Conservation (phyloP, 1,284 basidiomycete genomes). For the Trichosporon sp. region DNA sequence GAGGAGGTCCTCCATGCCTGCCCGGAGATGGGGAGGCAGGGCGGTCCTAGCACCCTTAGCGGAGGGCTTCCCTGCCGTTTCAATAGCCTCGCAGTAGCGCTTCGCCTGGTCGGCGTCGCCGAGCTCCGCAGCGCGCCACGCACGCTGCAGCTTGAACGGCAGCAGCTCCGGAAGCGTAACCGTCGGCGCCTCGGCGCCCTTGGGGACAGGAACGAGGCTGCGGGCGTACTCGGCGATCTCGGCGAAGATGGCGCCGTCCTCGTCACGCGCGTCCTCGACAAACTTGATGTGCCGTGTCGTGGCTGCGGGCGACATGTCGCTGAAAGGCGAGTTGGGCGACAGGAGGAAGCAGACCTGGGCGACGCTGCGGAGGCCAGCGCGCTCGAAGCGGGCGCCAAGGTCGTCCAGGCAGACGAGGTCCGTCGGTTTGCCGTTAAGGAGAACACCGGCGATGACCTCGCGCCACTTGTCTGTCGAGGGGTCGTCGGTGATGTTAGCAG, state of each 20-base stretch:
- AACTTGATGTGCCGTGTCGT: conserved; percentile 38
- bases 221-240: conserved; percentile 91
- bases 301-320: conserved; percentile 53
- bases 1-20: conserved; percentile 73
- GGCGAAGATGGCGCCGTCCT: conserved; percentile 75
- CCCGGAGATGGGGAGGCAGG: conserved; percentile 60
- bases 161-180: conserved; percentile 79
- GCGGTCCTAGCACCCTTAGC: conserved; percentile 24
- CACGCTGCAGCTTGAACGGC: conserved; percentile 79
- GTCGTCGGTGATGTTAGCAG: conserved; percentile 38
- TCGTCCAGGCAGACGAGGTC: conserved; percentile 72
- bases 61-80: conserved; percentile 52
- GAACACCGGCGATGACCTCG: conserved; percentile 77
- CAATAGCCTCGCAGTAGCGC: conserved; percentile 89
- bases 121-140: conserved; percentile 69
- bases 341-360: conserved; percentile 81
- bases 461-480: conserved; percentile 62
- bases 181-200: conserved; percentile 77
- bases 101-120: conserved; percentile 70
- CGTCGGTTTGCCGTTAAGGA: conserved; percentile 62
- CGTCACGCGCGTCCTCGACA: conserved; percentile 32
- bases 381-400: conserved; percentile 74
- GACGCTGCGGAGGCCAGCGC: conserved; percentile 72
- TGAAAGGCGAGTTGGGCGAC: conserved; percentile 72
- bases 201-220: conserved; percentile 64